Evolutionary conservation across 179 eudicot species (phyloP).

Genomic region (Silene coronaria): DNA sequence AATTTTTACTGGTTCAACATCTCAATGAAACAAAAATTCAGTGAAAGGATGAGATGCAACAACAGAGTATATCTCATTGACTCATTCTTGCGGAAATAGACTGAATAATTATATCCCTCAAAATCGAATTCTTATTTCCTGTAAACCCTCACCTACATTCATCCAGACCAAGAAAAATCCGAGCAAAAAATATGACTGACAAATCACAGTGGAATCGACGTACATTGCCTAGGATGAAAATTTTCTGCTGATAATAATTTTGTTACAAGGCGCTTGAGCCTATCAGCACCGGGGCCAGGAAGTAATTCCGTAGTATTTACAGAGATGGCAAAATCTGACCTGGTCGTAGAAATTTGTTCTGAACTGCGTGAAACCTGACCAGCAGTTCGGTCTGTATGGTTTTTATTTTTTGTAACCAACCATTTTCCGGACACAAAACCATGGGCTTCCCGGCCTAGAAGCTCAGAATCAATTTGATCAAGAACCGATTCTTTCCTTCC

Average conservation of each 20-base stretch:
- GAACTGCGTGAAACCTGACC: neutral
- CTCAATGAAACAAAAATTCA: neutral
- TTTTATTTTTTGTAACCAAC: conserved; percentile 24
- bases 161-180: conserved; percentile 3
- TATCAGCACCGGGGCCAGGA: conserved; percentile 60
- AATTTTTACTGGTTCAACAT: too few relatives aligned
- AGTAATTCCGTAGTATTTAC: conserved; percentile 35
- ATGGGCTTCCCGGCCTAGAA: conserved; percentile 34
- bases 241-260: conserved; percentile 45
- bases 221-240: conserved; percentile 50
- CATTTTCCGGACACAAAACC: conserved; percentile 64
- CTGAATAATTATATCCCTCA: neutral
- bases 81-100: neutral
- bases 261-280: conserved; percentile 41
- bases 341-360: neutral
- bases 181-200: neutral
- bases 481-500: conserved; percentile 36
- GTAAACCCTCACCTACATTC: neutral
- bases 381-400: neutral
- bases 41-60: neutral
- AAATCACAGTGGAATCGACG: conserved; percentile 34
- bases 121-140: conserved; percentile 8
- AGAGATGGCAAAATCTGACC: neutral
- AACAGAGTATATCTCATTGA: too few relatives aligned
- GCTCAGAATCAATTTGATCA: conserved; percentile 55